phyloP scores from a whole-genome alignment of 2,329 filamentous ascomycete species.

The Penicillium sp. region DNA sequence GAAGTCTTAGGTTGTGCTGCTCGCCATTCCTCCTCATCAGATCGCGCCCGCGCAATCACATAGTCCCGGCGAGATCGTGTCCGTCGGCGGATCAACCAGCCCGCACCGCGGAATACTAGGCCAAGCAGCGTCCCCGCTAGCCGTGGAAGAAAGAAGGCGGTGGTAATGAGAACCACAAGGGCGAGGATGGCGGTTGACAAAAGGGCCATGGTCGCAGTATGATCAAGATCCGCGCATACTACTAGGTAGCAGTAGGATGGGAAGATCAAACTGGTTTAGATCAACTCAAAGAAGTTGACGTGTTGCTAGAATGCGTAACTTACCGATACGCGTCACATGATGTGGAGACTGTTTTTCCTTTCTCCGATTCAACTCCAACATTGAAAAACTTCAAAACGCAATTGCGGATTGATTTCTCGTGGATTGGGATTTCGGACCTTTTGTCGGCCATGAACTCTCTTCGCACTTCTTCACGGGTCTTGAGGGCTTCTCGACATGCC shows the following conservation, averaged over 20 bases:
- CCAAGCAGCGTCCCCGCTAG: conserved; percentile 35
- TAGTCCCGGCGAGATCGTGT: conserved; percentile 62
- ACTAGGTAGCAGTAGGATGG: conserved; percentile 1
- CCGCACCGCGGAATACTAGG: conserved; percentile 46
- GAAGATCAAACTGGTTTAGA: background rate
- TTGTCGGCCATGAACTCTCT: conserved; percentile 14
- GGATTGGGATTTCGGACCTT: conserved; percentile 1
- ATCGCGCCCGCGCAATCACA: conserved; percentile 50
- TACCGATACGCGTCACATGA: conserved; percentile 26
- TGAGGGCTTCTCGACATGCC: conserved; percentile 1
- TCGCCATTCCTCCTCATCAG: conserved; percentile 42
- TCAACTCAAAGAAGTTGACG: conserved; percentile 18
- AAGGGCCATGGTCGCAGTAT: conserved; percentile 31
- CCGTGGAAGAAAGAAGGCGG: conserved; percentile 36
- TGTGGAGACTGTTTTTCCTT: conserved; percentile 2
- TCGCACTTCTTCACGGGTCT: background rate
- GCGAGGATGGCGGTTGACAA: conserved; percentile 32
- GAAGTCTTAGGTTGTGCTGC: conserved; percentile 26
- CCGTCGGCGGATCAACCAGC: conserved; percentile 63
- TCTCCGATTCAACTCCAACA: conserved; percentile 2
- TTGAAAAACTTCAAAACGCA: background rate
- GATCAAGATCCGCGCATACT: conserved; percentile 22
- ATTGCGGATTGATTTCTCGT: background rate
- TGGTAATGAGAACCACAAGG: conserved; percentile 33
- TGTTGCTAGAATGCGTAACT: conserved; percentile 19